Conservation (phyloP, 2,329 filamentous ascomycete species). For the Aspergillus pseudonomiae region DNA sequence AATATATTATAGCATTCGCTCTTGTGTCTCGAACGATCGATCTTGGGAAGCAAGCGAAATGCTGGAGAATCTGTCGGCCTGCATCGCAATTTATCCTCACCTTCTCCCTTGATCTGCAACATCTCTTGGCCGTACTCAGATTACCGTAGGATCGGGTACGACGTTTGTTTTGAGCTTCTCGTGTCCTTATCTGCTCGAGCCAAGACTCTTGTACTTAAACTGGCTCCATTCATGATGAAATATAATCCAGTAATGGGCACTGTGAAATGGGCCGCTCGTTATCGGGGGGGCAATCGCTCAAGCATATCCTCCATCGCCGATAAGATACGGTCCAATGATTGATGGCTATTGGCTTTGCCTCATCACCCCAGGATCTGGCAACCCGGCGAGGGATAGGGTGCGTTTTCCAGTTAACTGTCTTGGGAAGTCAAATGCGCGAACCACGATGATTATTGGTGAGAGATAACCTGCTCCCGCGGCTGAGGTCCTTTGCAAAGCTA, state of each 20-base stretch:
- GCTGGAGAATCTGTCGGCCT: neutral
- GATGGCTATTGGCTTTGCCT: neutral
- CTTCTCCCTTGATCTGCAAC: neutral
- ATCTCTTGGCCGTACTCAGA: neutral
- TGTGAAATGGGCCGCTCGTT: neutral
- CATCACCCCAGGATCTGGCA: neutral
- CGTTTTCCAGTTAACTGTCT: neutral
- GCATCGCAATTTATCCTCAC: neutral
- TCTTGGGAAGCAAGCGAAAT: neutral
- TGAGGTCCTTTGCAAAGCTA: neutral
- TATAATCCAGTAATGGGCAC: neutral
- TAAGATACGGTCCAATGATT: neutral
- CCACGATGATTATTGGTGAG: neutral
- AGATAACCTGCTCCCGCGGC: neutral
- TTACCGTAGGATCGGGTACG: neutral
- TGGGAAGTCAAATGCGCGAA: neutral
- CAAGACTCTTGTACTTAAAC: neutral
- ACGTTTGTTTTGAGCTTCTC: neutral
- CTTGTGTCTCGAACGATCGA: neutral
- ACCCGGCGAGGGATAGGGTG: neutral
- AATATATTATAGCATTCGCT: neutral
- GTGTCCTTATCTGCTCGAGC: neutral
- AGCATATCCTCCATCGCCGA: neutral
- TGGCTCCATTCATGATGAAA: neutral
- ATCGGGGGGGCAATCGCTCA: neutral